A percentile compares a stretch with the other conserved stretches of the same genome.
Evolutionary conservation across 257 asterid species (phyloP).

Genomic region (Nicotiana obtusifolia): DNA sequence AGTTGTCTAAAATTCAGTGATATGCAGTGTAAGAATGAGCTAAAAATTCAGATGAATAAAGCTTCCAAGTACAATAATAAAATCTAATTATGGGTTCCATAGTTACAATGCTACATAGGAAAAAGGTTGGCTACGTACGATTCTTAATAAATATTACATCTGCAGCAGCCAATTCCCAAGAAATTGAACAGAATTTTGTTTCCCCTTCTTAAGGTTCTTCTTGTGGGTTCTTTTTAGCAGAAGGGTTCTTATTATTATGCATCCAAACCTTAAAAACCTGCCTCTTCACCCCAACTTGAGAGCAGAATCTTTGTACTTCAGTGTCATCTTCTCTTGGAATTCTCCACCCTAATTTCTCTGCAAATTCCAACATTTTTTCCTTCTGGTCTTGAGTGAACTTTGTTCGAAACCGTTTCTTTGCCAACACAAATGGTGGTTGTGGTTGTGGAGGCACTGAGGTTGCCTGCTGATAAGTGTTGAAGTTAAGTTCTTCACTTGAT

Average conservation of each 20-base stretch:
- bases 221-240: conserved; percentile 29
- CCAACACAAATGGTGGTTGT: conserved; percentile 38
- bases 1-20: not conserved
- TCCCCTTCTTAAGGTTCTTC: not conserved
- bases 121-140: not conserved
- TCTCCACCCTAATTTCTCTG: conserved; percentile 90
- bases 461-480: conserved; percentile 32
- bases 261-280: conserved; percentile 96
- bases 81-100: not conserved
- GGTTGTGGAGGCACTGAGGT: conserved; percentile 37
- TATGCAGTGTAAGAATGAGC: not conserved
- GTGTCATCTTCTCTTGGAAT: conserved; percentile 89
- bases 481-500: conserved; percentile 78
- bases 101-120: conserved; percentile 3
- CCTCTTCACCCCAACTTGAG: conserved; percentile 76
- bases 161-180: conserved; percentile 3
- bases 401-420: conserved; percentile 64
- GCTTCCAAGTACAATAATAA: not conserved
- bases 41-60: conserved; percentile 2
- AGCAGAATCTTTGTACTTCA: conserved; percentile 76
- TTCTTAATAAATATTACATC: conserved; percentile 3
- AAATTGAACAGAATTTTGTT: not conserved
- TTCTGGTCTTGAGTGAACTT: conserved; percentile 81
- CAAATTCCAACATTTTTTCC: conserved; percentile 83
- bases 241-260: conserved; percentile 73